These are phyloP conservation scores for Psilocybe cyanescens DNA, from an alignment of 768 basidiomycete species.

Conservation along the genomic window DNA sequence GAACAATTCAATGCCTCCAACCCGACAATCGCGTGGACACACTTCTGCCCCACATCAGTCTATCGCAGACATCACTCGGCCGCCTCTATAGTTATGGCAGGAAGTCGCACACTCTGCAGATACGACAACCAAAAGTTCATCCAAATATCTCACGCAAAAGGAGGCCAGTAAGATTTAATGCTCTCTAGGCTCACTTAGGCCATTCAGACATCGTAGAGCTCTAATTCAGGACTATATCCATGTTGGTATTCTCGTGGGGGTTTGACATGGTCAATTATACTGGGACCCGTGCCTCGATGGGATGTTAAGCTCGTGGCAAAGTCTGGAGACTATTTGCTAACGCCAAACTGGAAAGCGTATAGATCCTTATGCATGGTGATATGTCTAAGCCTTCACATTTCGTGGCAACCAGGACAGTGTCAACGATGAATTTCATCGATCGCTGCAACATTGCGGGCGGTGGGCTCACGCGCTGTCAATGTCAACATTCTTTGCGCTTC, in stretches of 20 bases:
- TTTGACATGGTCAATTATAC: not conserved
- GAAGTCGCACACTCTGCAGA: not conserved
- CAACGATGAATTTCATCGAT: constrained; percentile 2
- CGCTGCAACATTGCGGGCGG: not conserved
- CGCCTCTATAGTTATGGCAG: not conserved
- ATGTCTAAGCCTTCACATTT: not conserved
- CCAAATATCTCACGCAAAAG: not conserved
- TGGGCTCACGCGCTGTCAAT: constrained; percentile 14
- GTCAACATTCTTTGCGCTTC: not conserved
- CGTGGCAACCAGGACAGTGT: constrained; percentile 10
- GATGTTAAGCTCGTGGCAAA: not conserved
- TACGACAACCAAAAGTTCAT: not conserved
- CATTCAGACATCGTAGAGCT: not conserved
- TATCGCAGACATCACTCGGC: not conserved
- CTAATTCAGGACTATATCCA: not conserved
- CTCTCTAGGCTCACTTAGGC: not conserved
- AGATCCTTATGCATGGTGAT: not conserved
- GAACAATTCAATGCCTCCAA: not conserved
- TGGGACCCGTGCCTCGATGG: constrained; percentile 5
- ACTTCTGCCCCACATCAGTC: not conserved
- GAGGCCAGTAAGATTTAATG: not conserved
- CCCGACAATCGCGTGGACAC: not conserved
- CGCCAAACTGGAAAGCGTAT: not conserved
- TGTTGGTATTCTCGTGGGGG: constrained; percentile 6
- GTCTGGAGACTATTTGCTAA: not conserved